Evolutionary conservation across 2,329 filamentous ascomycete genomes (phyloP).

Genomic region (Pseudonectria foliicola): DNA sequence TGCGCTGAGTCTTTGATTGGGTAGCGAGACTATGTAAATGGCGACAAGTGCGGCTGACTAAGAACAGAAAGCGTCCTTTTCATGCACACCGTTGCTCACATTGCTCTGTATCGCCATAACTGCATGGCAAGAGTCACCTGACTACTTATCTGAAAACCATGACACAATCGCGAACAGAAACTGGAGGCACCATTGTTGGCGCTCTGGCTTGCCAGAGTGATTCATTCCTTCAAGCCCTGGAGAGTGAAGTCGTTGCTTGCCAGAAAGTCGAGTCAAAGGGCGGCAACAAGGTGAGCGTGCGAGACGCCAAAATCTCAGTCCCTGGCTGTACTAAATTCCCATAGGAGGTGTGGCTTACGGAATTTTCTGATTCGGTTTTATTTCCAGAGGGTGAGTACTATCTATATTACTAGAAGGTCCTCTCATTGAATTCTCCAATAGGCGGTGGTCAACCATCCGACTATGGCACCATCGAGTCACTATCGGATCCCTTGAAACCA

Average conservation of each 20-base stretch:
- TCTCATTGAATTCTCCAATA: slow-evolving; percentile 2
- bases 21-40: too few species aligned
- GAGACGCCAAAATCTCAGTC: slow-evolving; percentile 9
- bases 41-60: too few species aligned
- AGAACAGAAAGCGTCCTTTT: too few species aligned
- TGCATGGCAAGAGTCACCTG: too few species aligned
- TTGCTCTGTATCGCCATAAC: too few species aligned
- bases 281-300: slow-evolving; percentile 10
- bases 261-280: slow-evolving; percentile 13
- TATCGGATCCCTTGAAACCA: slow-evolving; percentile 4
- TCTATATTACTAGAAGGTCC: neutral
- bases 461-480: slow-evolving; percentile 16
- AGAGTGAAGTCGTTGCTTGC: slow-evolving; percentile 21
- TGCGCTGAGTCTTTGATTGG: too few species aligned
- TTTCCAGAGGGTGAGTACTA: slow-evolving; percentile 21
- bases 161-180: too few species aligned
- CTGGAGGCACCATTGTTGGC: slow-evolving; percentile 12
- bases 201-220: slow-evolving; percentile 22
- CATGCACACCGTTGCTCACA: too few species aligned
- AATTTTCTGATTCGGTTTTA: slow-evolving; percentile 24
- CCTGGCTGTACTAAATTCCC: neutral
- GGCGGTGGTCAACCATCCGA: slow-evolving; percentile 27
- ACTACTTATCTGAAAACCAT: too few species aligned
- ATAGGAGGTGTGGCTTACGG: slow-evolving; percentile 22
- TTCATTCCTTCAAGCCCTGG: slow-evolving; percentile 20